Evolutionary conservation across 208 protist genomes (phyloP), one percentile per base, ranked within the genome.

Genomic region (Leptomonas seymouri): DNA sequence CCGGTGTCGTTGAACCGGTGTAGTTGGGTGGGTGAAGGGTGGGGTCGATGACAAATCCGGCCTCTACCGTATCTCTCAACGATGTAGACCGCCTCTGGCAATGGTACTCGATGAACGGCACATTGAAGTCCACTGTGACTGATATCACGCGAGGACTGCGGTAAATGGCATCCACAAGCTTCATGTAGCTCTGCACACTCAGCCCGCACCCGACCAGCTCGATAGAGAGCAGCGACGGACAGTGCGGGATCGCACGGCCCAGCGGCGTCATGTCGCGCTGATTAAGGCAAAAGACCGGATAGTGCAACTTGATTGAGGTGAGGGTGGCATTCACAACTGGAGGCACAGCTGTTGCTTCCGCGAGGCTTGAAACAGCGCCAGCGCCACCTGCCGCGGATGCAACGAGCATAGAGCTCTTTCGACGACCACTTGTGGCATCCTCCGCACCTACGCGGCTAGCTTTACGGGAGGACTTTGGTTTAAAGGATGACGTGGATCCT

Each of bases 121-220:
- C 44, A 78, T 97, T 97, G 74, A 95, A 97, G 79, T 97, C 93
- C 64, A 94, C 82, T 0, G 74, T 65, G 27, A 95, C 73, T 31
- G 79, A 76, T 21, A 84, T 55, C 25, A 97, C 68, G 28, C 84
- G 77, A 8, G 69, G 82, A 62, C 86, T 86, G 44, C 79, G 84
- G 72, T 95, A 95, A n/a, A 91, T 63, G 4, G 90, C 86, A 74
- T 95, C 87, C n/a, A 89, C 84, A 18, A 97, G 75, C 39, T 93
- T 71, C 71, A 92, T 81, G 75, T 94, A 97, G 54, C 82, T 85
- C 74, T 94, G 80, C 58, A 73, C 70, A 4, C 86, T 91, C 50
- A 97, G 76, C 15, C 88, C 88, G 57, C 90, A 94, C 6, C 93
- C 89, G 25, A 87, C 78, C 41, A 97, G 74, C 78, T 91, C 81